A percentile compares a stretch with the other conserved stretches of the same genome.
Conservation (phyloP, 1,139 yeast species). For the Candida pseudoviswanathii region DNA sequence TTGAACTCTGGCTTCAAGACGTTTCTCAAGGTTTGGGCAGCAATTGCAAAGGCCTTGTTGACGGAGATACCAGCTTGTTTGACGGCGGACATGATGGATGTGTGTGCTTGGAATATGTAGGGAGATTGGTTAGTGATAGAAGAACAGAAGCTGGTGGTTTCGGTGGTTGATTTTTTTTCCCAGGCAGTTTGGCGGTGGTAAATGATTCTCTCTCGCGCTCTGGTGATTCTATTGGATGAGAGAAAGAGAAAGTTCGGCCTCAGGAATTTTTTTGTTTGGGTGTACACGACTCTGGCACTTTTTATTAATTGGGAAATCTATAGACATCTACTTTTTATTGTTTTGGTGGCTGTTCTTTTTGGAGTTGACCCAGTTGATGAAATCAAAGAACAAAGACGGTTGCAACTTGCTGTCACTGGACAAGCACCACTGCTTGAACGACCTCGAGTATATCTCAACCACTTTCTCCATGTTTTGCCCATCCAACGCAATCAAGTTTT, state of each 20-base stretch:
- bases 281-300: too few species aligned
- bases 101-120: neutral
- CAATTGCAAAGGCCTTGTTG: conserved; percentile 88
- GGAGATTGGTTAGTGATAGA: neutral
- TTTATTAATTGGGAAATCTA: too few species aligned
- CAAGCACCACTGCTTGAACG: conserved; percentile 64
- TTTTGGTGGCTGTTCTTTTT: conserved; percentile 21
- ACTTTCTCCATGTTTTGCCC: conserved; percentile 34
- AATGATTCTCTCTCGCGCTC: neutral
- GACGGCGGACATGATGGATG: conserved; percentile 62
- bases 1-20: conserved; percentile 88
- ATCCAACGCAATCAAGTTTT: conserved; percentile 48
- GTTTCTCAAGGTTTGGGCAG: conserved; percentile 86
- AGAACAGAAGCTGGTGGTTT: neutral
- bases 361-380: conserved; percentile 75
- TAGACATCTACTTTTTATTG: neutral
- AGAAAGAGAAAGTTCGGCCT: neutral
- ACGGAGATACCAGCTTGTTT: conserved; percentile 86
- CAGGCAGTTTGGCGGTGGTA: too few species aligned
- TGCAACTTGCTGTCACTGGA: conserved; percentile 51
- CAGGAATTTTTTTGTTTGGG: too few species aligned
- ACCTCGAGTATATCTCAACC: conserved; percentile 55
- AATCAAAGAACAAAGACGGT: conserved; percentile 70
- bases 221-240: conserved; percentile 8
- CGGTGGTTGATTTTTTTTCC: conserved; percentile 3